These are phyloP conservation scores for Curvularia hawaiiensis DNA, from an alignment of 2,329 filamentous ascomycete genomes.

Conservation along the genomic window DNA sequence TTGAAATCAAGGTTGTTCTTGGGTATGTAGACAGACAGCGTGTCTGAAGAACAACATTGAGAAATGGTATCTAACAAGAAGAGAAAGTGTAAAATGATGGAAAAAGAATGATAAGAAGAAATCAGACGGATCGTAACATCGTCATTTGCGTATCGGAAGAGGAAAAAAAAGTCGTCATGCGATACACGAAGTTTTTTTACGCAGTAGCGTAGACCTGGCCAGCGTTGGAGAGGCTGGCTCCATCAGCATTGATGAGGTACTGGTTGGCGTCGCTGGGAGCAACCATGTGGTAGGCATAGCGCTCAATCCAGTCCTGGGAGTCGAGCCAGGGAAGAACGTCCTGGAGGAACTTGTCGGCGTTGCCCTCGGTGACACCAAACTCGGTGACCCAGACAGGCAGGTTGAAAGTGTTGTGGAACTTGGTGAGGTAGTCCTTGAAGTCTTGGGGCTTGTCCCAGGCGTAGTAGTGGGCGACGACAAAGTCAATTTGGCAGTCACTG, in stretches of 20 bases:
- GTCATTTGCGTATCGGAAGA: constrained; percentile 7
- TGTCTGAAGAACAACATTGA: constrained; percentile 5
- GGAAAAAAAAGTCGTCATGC: neutral
- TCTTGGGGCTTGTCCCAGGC: constrained; percentile 36
- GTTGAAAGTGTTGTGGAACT: constrained; percentile 34
- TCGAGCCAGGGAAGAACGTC: constrained; percentile 46
- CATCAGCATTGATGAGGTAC: constrained; percentile 27
- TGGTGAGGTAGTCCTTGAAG: constrained; percentile 47
- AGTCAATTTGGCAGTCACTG: constrained; percentile 42
- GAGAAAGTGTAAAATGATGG: constrained; percentile 27
- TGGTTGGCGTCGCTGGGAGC: constrained; percentile 25
- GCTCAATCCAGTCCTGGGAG: constrained; percentile 35
- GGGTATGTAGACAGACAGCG: neutral
- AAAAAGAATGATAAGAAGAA: neutral
- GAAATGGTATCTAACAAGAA: constrained; percentile 48
- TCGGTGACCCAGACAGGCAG: constrained; percentile 47
- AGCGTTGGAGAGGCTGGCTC: constrained; percentile 26
- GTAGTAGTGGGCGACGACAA: constrained; percentile 47
- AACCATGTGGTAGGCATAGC: constrained; percentile 43
- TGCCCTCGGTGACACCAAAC: constrained; percentile 38
- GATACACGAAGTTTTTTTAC: neutral
- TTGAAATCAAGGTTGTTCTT: neutral
- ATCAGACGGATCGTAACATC: constrained; percentile 18
- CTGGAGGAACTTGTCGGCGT: constrained; percentile 36
- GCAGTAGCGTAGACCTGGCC: constrained; percentile 24